Evolutionary conservation across 768 basidiomycete species (phyloP).

Genomic region (Guyanaporus albipodus): DNA sequence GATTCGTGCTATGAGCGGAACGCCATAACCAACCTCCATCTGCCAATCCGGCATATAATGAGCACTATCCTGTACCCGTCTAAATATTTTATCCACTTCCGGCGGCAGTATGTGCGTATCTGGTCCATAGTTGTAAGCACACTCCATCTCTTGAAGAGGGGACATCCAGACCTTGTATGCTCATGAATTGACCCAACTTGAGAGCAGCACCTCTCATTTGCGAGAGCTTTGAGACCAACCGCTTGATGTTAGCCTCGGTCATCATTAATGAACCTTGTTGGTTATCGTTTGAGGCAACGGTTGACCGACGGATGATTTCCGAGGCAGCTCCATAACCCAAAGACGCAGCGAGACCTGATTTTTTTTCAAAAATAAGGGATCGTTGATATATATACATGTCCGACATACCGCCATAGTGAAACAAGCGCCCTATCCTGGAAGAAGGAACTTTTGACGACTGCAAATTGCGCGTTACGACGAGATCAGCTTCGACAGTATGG

Average conservation of each 20-base stretch:
- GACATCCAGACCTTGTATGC: slow-evolving; percentile 71
- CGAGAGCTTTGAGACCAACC: slow-evolving; percentile 88
- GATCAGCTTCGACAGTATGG: neutral
- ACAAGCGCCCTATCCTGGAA: slow-evolving; percentile 80
- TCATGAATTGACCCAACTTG: slow-evolving; percentile 96
- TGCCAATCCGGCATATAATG: slow-evolving; percentile 99
- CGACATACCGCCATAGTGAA: slow-evolving; percentile 86
- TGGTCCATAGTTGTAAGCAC: slow-evolving; percentile 27
- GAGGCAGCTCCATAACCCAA: slow-evolving; percentile 86
- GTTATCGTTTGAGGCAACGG: slow-evolving; percentile 33
- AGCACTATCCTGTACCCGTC: slow-evolving; percentile 89
- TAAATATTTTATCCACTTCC: slow-evolving; percentile 84
- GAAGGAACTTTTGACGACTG: slow-evolving; percentile 89
- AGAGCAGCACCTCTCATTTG: slow-evolving; percentile 96
- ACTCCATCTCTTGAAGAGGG: neutral
- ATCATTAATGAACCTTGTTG: slow-evolving; percentile 61
- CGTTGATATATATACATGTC: neutral
- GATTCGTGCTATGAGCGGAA: neutral
- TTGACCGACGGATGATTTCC: slow-evolving; percentile 73
- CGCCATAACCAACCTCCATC: slow-evolving; percentile 66
- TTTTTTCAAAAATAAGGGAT: neutral
- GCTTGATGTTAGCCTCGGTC: slow-evolving; percentile 86
- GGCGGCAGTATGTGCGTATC: slow-evolving; percentile 87
- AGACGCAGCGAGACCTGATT: slow-evolving; percentile 84
- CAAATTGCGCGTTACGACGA: slow-evolving; percentile 38